phyloP scores from a whole-genome alignment of 257 asterid species.

The Solanum chmielewskii region DNA sequence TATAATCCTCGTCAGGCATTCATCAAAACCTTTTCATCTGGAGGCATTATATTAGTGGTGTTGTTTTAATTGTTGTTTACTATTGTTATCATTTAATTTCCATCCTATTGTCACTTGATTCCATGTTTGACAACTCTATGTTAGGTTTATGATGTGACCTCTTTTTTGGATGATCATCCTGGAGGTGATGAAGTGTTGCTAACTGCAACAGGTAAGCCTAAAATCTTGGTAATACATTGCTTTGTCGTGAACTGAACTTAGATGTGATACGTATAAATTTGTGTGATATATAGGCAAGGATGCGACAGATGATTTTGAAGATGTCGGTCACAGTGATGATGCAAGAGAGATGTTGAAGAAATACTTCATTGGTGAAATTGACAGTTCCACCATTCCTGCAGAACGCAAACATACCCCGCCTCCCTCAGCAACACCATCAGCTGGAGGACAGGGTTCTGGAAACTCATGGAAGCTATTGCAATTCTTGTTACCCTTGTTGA shows the following conservation, averaged over 20 bases:
- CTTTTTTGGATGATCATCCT: constrained; percentile 61
- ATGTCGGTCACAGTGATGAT: constrained; percentile 48
- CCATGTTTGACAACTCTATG: not conserved
- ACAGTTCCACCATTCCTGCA: constrained; percentile 33
- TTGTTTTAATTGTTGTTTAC: not conserved
- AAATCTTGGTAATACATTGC: not conserved
- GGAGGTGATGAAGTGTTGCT: constrained; percentile 63
- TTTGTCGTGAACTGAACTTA: not conserved
- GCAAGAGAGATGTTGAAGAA: constrained; percentile 33
- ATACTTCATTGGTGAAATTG: constrained; percentile 35
- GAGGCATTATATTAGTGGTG: not conserved
- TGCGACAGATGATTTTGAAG: constrained; percentile 54
- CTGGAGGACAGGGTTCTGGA: constrained; percentile 5
- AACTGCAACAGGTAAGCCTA: constrained; percentile 30
- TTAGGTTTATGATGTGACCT: constrained; percentile 51
- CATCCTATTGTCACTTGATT: not conserved
- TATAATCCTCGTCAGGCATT: not conserved
- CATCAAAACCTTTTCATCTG: not conserved
- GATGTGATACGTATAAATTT: not conserved
- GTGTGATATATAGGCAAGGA: constrained; percentile 35
- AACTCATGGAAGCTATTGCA: constrained; percentile 23
- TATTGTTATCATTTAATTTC: not conserved
- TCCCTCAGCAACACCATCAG: not conserved
- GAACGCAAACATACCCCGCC: not conserved
- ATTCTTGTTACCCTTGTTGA: constrained; percentile 30